phyloP scores from a whole-genome alignment of 2,329 filamentous ascomycete species.

The Trichocomaceae sp. region DNA sequence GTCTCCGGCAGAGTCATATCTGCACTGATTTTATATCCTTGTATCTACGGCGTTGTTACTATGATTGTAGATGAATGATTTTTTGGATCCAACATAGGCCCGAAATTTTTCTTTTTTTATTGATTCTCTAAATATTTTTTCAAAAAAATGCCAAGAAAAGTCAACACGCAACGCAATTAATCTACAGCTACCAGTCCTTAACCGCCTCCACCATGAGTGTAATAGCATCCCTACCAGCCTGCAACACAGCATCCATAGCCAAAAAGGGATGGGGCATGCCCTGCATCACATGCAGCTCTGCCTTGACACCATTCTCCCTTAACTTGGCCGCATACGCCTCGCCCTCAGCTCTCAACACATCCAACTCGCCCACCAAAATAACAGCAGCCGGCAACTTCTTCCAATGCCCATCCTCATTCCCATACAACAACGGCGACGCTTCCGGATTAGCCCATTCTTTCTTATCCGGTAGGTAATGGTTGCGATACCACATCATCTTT shows the following conservation, averaged over 20 bases:
- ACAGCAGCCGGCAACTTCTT: conserved; percentile 45
- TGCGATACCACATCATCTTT: conserved; percentile 58
- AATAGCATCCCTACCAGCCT: conserved; percentile 48
- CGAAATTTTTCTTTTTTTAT: neutral
- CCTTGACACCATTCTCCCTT: conserved; percentile 40
- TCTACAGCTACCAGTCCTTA: neutral
- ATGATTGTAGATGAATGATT: conserved; percentile 4
- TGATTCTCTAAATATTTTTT: neutral
- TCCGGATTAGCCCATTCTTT: conserved; percentile 45
- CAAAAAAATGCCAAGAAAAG: too few species aligned
- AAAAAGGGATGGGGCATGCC: conserved; percentile 55
- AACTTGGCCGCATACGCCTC: conserved; percentile 48
- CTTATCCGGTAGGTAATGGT: conserved; percentile 49
- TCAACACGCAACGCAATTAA: neutral
- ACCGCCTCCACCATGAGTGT: conserved; percentile 38
- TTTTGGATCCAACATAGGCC: neutral
- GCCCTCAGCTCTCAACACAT: conserved; percentile 52
- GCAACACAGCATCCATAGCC: conserved; percentile 51
- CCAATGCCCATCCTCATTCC: conserved; percentile 39
- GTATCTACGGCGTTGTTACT: conserved; percentile 4
- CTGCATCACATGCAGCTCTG: conserved; percentile 46
- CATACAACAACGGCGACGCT: conserved; percentile 50
- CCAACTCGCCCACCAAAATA: conserved; percentile 50
- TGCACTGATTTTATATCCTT: conserved; percentile 4
- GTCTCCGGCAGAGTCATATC: neutral